These are phyloP conservation scores for Calycina herbarum DNA, from an alignment of 2,329 filamentous ascomycete genomes.

Conservation along the genomic window DNA sequence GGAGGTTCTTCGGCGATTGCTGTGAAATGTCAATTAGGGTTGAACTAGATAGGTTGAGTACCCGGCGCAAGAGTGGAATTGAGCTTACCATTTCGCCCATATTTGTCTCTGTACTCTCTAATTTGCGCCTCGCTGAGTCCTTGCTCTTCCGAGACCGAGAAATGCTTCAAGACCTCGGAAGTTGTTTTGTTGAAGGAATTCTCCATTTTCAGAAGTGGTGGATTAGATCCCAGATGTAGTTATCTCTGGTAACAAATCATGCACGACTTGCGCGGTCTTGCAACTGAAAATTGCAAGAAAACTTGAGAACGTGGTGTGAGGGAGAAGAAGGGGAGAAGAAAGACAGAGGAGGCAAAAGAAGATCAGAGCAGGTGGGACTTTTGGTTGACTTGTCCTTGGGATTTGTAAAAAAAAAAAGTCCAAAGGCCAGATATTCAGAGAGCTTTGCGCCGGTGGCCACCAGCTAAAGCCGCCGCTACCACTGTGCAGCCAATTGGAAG, in stretches of 20 bases:
- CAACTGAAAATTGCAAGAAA: slow-evolving; percentile 8
- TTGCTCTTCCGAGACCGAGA: slow-evolving; percentile 53
- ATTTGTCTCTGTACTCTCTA: slow-evolving; percentile 52
- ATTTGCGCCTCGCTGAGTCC: slow-evolving; percentile 64
- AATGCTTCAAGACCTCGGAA: slow-evolving; percentile 58
- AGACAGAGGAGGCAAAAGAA: neutral
- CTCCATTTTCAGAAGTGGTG: slow-evolving; percentile 50
- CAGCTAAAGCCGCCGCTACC: too few species aligned
- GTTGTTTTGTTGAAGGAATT: slow-evolving; percentile 60
- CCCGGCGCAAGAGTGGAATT: neutral
- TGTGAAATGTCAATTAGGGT: slow-evolving; percentile 39
- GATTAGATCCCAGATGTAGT: neutral
- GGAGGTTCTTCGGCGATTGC: slow-evolving; percentile 86
- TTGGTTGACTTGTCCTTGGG: slow-evolving; percentile 2
- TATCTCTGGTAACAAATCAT: slow-evolving; percentile 3
- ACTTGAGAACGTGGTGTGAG: neutral
- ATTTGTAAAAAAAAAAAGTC: slow-evolving; percentile 2
- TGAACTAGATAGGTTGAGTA: neutral
- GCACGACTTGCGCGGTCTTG: neutral
- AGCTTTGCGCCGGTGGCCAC: neutral
- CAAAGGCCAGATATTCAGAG: slow-evolving; percentile 5
- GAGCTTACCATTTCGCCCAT: slow-evolving; percentile 65
- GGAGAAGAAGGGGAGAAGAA: slow-evolving; percentile 6
- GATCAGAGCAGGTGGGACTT: neutral
- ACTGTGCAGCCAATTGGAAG: neutral